Percentiles rank a stretch among this genome's conserved stretches.
Conservation (phyloP, 2,329 filamentous ascomycete species). For the Colletotrichum lupini region DNA sequence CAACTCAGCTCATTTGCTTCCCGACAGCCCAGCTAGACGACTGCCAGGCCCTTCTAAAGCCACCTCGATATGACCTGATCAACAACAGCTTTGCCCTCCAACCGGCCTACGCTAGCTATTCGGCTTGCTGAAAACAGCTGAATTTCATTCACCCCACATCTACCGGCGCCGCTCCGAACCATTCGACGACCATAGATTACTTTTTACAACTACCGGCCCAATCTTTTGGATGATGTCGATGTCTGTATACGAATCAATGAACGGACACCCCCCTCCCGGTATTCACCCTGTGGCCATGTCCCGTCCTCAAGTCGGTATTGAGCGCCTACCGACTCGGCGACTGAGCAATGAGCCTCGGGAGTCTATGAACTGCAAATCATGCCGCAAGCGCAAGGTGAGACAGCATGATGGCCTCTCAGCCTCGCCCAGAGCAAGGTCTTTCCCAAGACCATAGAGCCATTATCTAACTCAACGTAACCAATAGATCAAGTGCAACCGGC, state of each 20-base stretch:
- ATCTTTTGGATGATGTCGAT: conserved; percentile 49
- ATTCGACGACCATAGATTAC: neutral
- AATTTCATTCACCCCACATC: neutral
- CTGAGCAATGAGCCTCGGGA: conserved; percentile 82
- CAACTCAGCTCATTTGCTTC: neutral
- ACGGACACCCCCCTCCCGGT: conserved; percentile 54
- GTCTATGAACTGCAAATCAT: conserved; percentile 96
- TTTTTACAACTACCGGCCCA: neutral
- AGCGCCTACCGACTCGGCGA: conserved; percentile 78
- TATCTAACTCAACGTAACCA: conserved; percentile 27
- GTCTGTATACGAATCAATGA: conserved; percentile 53
- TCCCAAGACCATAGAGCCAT: neutral
- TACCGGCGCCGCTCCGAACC: neutral
- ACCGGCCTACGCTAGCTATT: conserved; percentile 2
- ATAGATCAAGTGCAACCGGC: conserved; percentile 91
- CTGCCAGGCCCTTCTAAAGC: neutral
- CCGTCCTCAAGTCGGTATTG: conserved; percentile 83
- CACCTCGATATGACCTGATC: conserved; percentile 22
- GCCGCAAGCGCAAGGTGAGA: conserved; percentile 87
- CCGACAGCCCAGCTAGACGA: neutral
- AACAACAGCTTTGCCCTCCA: conserved; percentile 7
- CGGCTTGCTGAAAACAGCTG: conserved; percentile 13
- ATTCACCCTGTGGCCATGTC: conserved; percentile 69
- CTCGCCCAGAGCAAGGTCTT: neutral
- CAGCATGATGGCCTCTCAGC: neutral